A percentile compares a stretch with the other conserved stretches of the same genome.
Conservation (phyloP, 2,329 filamentous ascomycete species). For the Ceratocystis destructans region DNA sequence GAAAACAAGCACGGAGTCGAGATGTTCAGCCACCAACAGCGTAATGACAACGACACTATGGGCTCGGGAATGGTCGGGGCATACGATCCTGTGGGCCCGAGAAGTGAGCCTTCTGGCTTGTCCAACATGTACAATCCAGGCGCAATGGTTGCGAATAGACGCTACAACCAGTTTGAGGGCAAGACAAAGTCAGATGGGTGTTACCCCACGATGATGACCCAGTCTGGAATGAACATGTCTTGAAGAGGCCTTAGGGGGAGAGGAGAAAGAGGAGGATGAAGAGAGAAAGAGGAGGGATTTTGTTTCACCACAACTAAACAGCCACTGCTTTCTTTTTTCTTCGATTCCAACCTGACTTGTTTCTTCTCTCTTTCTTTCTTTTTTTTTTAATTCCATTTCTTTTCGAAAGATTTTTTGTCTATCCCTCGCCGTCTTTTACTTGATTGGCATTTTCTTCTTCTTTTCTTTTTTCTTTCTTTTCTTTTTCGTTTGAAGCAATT, state of each 20-base stretch:
- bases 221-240: constrained; percentile 34
- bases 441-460: constrained; percentile 19
- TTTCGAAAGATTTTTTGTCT: neutral
- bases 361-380: constrained; percentile 18
- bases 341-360: constrained; percentile 16
- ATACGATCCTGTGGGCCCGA: constrained; percentile 25
- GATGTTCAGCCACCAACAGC: constrained; percentile 32
- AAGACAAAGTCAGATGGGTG: constrained; percentile 39
- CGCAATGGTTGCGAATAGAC: constrained; percentile 28
- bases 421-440: constrained; percentile 5
- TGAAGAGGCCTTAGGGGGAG: constrained; percentile 10
- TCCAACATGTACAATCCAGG: constrained; percentile 36
- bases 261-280: constrained; percentile 6
- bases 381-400: constrained; percentile 7
- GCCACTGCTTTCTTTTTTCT: constrained; percentile 13
- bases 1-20: constrained; percentile 36
- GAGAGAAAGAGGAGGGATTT: neutral
- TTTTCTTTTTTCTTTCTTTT: constrained; percentile 12
- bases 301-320: neutral
- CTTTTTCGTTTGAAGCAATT: neutral
- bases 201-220: constrained; percentile 38
- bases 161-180: constrained; percentile 39
- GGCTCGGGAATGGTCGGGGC: constrained; percentile 19
- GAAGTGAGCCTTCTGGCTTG: constrained; percentile 24
- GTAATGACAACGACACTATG: constrained; percentile 18